Evolutionary conservation across 352 stramenopile species (phyloP), one percentile per base, ranked within the genome.

Genomic region (Globisporangium spinosum): DNA sequence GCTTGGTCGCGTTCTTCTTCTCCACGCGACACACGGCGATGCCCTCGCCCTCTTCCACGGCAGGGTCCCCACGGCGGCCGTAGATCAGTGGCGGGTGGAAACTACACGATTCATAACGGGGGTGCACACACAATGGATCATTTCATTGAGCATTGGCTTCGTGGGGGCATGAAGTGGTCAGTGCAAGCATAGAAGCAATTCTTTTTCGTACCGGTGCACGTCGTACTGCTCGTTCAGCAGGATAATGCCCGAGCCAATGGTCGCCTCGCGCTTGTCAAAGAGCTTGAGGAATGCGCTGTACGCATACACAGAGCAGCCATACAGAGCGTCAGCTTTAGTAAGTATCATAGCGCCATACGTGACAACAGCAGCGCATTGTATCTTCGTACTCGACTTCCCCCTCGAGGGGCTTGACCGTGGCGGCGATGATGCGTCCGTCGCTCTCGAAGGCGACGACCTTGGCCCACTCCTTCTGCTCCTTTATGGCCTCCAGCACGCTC

Each of bases 71-170:
- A 25, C 79, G 80, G 62, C 86, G 83, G 0, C 86, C 86, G 65
- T 94, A 94, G 25, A 91, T 80, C 15, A 94, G 75, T 47, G 86
- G 86, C 22, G 84, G 84, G 58, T 93, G 86, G 71, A 90, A 94
- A 32, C 29, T 32, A 32, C 29, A 32, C 29, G 29, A 32, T 32
- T 32, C 29, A 32, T 32, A 32, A 32, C 29, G 29, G 5, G 29
- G 29, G 29, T 5, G 29, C 29, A 47, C 4, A 20, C 38, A 47
- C 38, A 47, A n/a, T n/a, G 51, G 7, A 34, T 20, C 51, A 10
- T 59, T 38, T 10, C 12, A 45, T 45, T 17, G 35, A 45, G 35
- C 35, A 45, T 45, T 47, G 29, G 29, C 29, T 32, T 32, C 29
- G 29, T 32, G 29, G 29, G 29, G 5, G 8, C 29, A 32, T 32